phyloP scores from a whole-genome alignment of 225 moss, liverwort and hornwort species.

The Polytrichum commune region DNA sequence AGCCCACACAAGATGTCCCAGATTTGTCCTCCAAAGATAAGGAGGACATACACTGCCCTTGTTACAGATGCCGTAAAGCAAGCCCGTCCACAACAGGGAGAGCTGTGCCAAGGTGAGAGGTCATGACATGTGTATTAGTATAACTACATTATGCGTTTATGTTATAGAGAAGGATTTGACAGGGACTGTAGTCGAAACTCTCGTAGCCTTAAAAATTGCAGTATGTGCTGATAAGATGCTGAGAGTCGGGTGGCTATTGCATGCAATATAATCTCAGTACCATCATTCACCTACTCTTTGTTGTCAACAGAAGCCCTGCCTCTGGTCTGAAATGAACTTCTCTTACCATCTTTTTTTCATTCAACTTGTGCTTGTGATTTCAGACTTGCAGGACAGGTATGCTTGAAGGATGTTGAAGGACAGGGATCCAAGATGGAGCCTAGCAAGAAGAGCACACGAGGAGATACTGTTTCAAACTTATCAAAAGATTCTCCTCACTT shows the following conservation, averaged over 20 bases:
- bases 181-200: too few species aligned
- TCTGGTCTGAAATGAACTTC: too few species aligned
- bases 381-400: conserved; percentile 59
- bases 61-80: conserved; percentile 61
- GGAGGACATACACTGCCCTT: conserved; percentile 47
- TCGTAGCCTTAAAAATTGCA: too few species aligned
- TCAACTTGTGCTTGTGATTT: neutral
- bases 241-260: too few species aligned
- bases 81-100: conserved; percentile 52
- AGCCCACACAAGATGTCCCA: conserved; percentile 22
- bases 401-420: conserved; percentile 45
- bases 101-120: conserved; percentile 66
- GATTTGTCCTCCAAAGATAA: conserved; percentile 34
- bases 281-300: too few species aligned
- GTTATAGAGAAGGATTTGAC: too few species aligned
- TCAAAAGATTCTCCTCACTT: conserved; percentile 22
- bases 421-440: conserved; percentile 33
- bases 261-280: too few species aligned
- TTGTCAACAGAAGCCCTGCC: too few species aligned
- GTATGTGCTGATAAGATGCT: too few species aligned
- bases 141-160: too few species aligned
- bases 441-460: conserved; percentile 27
- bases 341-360: too few species aligned
- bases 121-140: too few species aligned
- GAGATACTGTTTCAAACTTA: conserved; percentile 17